These are phyloP conservation scores for Wakefieldia striispora DNA, from an alignment of 768 basidiomycete species.

Conservation along the genomic window DNA sequence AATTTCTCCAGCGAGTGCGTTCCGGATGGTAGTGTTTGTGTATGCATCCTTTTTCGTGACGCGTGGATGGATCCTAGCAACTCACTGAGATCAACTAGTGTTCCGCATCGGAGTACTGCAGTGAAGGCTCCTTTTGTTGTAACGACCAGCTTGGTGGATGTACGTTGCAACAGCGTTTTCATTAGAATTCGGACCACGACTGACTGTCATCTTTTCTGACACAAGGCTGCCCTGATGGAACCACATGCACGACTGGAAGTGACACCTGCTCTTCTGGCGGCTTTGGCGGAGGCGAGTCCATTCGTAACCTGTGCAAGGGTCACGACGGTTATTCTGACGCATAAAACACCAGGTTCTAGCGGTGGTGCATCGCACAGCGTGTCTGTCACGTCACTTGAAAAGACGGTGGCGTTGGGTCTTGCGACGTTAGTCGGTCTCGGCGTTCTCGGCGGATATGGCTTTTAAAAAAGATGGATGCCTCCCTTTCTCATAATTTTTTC, in stretches of 20 bases:
- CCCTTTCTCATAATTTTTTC: no score
- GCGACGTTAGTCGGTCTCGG: constrained; percentile 4
- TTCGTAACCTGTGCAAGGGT: background rate
- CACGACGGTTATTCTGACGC: background rate
- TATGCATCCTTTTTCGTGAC: constrained; percentile 4
- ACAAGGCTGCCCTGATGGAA: constrained; percentile 19
- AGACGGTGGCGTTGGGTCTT: constrained; percentile 2
- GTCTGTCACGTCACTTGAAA: background rate
- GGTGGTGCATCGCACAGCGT: constrained; percentile 10
- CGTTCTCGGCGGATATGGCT: background rate
- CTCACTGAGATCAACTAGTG: constrained; percentile 14
- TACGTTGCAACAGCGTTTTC: constrained; percentile 5
- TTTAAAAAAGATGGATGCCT: background rate
- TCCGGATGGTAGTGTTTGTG: constrained; percentile 17
- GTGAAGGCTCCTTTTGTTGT: constrained; percentile 18
- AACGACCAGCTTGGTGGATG: constrained; percentile 22
- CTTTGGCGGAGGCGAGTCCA: constrained; percentile 4
- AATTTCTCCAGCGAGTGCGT: constrained; percentile 19
- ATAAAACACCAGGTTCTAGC: background rate
- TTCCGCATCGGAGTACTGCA: constrained; percentile 10
- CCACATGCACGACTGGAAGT: constrained; percentile 1
- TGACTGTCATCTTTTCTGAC: background rate
- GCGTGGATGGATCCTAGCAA: no score
- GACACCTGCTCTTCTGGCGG: constrained; percentile 4
- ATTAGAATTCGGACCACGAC: no score